Percentiles rank a stretch among this genome's conserved stretches.
phyloP scores from a whole-genome alignment of 1,284 basidiomycete genomes.

The Pascua guehoae region DNA sequence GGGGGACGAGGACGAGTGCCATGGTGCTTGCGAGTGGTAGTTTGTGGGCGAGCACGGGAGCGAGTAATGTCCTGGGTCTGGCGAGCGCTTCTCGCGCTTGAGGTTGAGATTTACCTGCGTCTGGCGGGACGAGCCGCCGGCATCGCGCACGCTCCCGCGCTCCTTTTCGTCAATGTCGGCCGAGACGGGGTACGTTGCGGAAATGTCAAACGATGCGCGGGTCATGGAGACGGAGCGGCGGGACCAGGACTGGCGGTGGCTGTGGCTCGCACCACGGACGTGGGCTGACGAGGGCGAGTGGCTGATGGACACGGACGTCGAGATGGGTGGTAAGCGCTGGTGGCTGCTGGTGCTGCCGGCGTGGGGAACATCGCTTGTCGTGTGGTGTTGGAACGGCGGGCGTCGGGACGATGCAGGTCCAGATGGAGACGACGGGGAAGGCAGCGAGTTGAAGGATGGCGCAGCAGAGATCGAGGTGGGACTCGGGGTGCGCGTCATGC shows the following conservation, averaged over 20 bases:
- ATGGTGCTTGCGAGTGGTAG: background rate
- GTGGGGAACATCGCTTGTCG: constrained; percentile 1
- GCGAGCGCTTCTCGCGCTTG: too few relatives aligned
- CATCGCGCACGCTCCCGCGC: background rate
- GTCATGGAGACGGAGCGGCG: too few relatives aligned
- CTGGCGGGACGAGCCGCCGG: too few relatives aligned
- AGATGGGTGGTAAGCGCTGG: background rate
- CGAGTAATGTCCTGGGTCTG: too few relatives aligned
- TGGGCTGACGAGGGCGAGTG: background rate
- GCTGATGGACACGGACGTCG: background rate
- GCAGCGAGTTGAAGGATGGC: too few relatives aligned
- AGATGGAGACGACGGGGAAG: too few relatives aligned
- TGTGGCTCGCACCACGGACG: too few relatives aligned
- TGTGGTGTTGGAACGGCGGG: background rate
- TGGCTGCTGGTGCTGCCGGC: background rate
- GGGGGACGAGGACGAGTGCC: background rate
- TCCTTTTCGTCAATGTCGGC: background rate
- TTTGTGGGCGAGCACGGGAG: too few relatives aligned
- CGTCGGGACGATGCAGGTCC: background rate
- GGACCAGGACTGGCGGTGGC: too few relatives aligned
- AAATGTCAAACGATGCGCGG: background rate
- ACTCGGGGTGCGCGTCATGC: constrained; percentile 67
- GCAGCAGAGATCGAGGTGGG: constrained; percentile 27
- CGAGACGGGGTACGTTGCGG: background rate
- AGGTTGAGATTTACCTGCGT: too few relatives aligned